Conservation (phyloP, 2,329 filamentous ascomycete genomes). For the Diaporthe australafricana region DNA sequence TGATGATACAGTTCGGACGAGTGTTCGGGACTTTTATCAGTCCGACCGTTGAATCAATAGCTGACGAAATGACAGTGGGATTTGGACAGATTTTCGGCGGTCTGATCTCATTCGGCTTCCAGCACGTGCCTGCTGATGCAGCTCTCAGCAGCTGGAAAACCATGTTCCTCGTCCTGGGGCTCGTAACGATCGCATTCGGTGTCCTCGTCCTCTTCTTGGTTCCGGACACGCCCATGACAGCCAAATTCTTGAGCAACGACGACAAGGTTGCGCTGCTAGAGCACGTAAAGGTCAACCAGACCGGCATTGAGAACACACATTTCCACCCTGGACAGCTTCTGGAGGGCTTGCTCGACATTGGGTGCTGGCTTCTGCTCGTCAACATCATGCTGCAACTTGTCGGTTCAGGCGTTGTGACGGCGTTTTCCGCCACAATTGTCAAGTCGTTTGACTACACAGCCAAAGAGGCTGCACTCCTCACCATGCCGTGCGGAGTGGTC, state of each 20-base stretch:
- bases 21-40: too few species aligned
- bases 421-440: slow-evolving; percentile 14
- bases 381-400: slow-evolving; percentile 38
- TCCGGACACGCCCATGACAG: slow-evolving; percentile 38
- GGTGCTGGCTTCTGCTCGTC: slow-evolving; percentile 42
- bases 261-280: slow-evolving; percentile 42
- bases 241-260: slow-evolving; percentile 40
- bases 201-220: slow-evolving; percentile 41
- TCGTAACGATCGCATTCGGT: slow-evolving; percentile 42
- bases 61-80: slow-evolving; percentile 7
- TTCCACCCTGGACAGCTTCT: slow-evolving; percentile 35
- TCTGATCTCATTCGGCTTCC: slow-evolving; percentile 6
- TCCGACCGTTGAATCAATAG: too few species aligned
- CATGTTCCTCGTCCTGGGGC: slow-evolving; percentile 45
- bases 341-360: slow-evolving; percentile 36
- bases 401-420: slow-evolving; percentile 40
- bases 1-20: too few species aligned
- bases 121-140: slow-evolving; percentile 30
- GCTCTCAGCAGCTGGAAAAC: slow-evolving; percentile 42
- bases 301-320: slow-evolving; percentile 34
- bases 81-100: slow-evolving; percentile 8
- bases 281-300: slow-evolving; percentile 41
- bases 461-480: slow-evolving; percentile 38
- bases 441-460: slow-evolving; percentile 25
- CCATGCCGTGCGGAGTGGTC: slow-evolving; percentile 37